Evolutionary conservation across 306 rosid species (phyloP), one percentile per base, ranked within the genome.

Genomic region (Inga leiocalycina): DNA sequence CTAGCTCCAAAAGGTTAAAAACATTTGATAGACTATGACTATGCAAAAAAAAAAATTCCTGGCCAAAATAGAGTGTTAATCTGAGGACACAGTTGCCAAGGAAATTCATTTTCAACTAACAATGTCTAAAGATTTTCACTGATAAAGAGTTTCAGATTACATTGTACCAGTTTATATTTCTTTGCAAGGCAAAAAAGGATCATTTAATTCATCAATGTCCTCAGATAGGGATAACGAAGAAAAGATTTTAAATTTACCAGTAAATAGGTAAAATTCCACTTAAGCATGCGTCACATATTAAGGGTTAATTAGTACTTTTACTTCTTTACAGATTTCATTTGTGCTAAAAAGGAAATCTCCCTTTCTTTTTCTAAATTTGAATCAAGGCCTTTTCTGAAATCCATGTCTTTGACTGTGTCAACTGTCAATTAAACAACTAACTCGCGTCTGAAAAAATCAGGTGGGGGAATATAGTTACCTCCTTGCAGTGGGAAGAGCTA

Each of bases 401-500:
- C 10, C 17, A 13, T 64, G 70, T 32, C 16, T 17, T 46, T 14
- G 44, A 22, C 22, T 51, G 52, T 16, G 59, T 59, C 45, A 51
- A 46, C 56, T 19, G 59, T 59, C 45, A 51, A 46, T 66, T 19
- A 74, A 51, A 79, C 44, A 39, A 17, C 46, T 75, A 17, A 32
- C 9, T 45, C 32, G 57, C 61, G 2, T 81, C 62, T 44, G 66
- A 79, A 74, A 67, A 49, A 35, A 35, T 1, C 19, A 24, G 37
- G 81, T 22, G 45, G 14, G 56, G 35, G 66, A 70, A 52, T 48
- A 14, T 13, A 69, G 86, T 79, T 89, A 94, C 99, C 71, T 80
- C 62, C 76, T 91, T 84, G 94, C 99, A 96, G 54, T 51, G 64
- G 74, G 83, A 34, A 80, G 87, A 35, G 17, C 54, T 4, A 78